Percentiles rank a stretch among this genome's conserved stretches.
phyloP scores from a whole-genome alignment of 495 filamentous ascomycete genomes.

The Astrothelium subdiscretum region DNA sequence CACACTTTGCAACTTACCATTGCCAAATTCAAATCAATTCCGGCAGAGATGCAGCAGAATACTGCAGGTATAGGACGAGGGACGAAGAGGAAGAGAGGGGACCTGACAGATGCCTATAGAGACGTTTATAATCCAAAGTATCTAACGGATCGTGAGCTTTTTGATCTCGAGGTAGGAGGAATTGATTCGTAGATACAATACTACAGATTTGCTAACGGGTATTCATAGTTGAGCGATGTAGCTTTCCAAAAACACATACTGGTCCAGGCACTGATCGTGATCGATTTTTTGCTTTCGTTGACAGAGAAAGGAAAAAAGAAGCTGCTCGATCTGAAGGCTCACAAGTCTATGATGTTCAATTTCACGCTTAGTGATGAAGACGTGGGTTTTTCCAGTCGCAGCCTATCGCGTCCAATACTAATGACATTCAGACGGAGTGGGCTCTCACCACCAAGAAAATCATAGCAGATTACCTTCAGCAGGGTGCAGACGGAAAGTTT shows the following conservation, averaged over 20 bases:
- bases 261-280: slow-evolving; percentile 83
- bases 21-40: slow-evolving; percentile 63
- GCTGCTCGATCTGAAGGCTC: slow-evolving; percentile 46
- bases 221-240: slow-evolving; percentile 67
- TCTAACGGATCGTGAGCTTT: slow-evolving; percentile 85
- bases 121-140: slow-evolving; percentile 93
- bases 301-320: slow-evolving; percentile 73
- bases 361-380: slow-evolving; percentile 72
- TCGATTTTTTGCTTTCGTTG: slow-evolving; percentile 85
- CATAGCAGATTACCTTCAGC: slow-evolving; percentile 64
- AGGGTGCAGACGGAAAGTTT: slow-evolving; percentile 69
- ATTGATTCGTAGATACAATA: slow-evolving; percentile 2
- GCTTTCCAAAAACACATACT: slow-evolving; percentile 88
- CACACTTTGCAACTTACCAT: slow-evolving; percentile 65
- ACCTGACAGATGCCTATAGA: slow-evolving; percentile 48
- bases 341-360: slow-evolving; percentile 71
- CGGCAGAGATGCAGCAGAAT: slow-evolving; percentile 52
- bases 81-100: slow-evolving; percentile 60
- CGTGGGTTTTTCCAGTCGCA: slow-evolving; percentile 34
- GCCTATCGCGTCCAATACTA: slow-evolving; percentile 1
- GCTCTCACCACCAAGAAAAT: slow-evolving; percentile 54
- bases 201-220: background rate
- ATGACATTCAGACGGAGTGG: slow-evolving; percentile 53
- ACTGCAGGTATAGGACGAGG: slow-evolving; percentile 48
- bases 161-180: slow-evolving; percentile 71